Evolutionary conservation across 1,284 basidiomycete genomes (phyloP), one percentile per base, ranked within the genome.

Genomic region (Fomitiporia mediterranea): DNA sequence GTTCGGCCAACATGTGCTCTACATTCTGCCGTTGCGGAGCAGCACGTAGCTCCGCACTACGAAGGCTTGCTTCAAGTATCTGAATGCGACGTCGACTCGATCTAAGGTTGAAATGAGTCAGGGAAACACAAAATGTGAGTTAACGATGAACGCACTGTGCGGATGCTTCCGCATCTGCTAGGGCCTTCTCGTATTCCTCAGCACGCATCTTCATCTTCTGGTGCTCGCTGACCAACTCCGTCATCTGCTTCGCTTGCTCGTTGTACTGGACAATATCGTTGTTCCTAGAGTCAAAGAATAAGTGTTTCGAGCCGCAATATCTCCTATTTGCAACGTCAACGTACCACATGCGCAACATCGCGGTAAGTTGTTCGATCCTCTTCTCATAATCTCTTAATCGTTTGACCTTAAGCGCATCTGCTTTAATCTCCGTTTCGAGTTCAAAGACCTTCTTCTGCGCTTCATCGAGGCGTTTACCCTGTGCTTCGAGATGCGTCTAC

Each of bases 351-450:
- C 78, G 76, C 63, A 89, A 83, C 66, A 87, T 79, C 57, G 80
- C 78, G 56, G 84, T 72, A 55, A 87, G 77, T 62, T 89, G 84
- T 44, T 87, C 82, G 40, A 92, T 86, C 62, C 85, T 81, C 51
- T 72, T 74, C 65, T 88, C 88, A 56, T 89, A 90, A 64, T 89
- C 86, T 58, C 76, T 72, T 46, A 90, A 68, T 7, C 85, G 76
- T 58, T 88, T 82, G 25, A 91, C 77, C 64, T 89, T 89, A 66
- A 84, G 85, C 57, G 84, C 80, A 40, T 74, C 83, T 66, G 84
- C 86, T 65, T 87, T 89, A 63, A 76, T 77, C 62, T 81, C 74
- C 2, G 84, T 88, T 66, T 83, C 72, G 21, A 90, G 70, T 44
- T 77, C 72, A 61, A 85, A 86, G 0, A 86, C 78, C 17, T 79